Percentiles rank a stretch among this genome's conserved stretches.
phyloP scores from a whole-genome alignment of 2,329 filamentous ascomycete genomes.

The Colletotrichum melonis region DNA sequence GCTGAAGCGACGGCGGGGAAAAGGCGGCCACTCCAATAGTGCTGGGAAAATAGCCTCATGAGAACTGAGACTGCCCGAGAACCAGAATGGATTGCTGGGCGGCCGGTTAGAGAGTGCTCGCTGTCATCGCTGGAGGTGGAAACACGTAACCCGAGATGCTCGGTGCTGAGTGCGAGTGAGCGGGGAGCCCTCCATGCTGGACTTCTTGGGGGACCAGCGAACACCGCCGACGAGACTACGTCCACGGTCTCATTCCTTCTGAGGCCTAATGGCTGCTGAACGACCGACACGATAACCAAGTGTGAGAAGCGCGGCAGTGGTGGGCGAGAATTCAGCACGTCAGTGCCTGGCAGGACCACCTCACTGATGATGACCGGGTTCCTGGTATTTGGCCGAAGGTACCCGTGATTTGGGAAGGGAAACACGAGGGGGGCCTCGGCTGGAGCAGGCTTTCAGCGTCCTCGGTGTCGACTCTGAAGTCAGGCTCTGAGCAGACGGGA shows the following conservation, averaged over 20 bases:
- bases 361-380: background rate
- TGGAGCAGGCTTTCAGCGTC: background rate
- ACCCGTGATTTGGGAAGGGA: background rate
- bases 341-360: background rate
- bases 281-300: background rate
- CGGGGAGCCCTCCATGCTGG: background rate
- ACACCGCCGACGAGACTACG: background rate
- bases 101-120: background rate
- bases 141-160: background rate
- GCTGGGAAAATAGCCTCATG: background rate
- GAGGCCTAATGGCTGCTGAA: background rate
- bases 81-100: background rate
- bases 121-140: background rate
- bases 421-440: background rate
- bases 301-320: background rate
- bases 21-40: background rate
- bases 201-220: background rate
- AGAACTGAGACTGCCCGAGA: background rate
- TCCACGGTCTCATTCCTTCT: background rate
- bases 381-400: conserved; percentile 5
- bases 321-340: background rate
- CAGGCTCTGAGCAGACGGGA: background rate
- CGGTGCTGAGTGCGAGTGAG: background rate
- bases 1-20: background rate
- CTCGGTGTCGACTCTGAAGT: background rate